Percentiles rank a stretch among this genome's conserved stretches.
These are phyloP conservation scores for Phaffomyces opuntiae DNA, from an alignment of 805 yeast species.

Conservation along the genomic window DNA sequence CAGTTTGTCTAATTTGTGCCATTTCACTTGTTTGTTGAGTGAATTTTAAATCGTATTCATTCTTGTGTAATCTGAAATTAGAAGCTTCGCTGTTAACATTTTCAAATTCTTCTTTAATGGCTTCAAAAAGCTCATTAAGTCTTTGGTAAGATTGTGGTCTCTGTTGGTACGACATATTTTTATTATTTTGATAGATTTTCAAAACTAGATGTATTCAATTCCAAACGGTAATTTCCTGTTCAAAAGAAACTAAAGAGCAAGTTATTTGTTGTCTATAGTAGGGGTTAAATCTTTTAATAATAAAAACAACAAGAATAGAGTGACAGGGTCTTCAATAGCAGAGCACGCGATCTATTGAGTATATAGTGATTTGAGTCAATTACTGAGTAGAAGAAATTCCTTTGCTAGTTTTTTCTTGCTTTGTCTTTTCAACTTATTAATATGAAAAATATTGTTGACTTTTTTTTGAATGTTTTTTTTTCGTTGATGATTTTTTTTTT, in stretches of 20 bases:
- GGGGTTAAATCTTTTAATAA: not conserved
- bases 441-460: not conserved
- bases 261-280: not conserved
- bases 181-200: no score
- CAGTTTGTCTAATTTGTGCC: constrained; percentile 90
- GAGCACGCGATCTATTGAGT: no score
- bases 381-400: no score
- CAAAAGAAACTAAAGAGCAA: not conserved
- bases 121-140: constrained; percentile 79
- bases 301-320: no score
- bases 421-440: not conserved
- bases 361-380: no score
- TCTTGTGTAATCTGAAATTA: constrained; percentile 80
- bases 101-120: constrained; percentile 87
- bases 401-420: not conserved
- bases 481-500: constrained; percentile 3
- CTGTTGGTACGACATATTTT: constrained; percentile 22
- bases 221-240: no score
- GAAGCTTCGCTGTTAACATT: constrained; percentile 80
- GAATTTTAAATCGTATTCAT: constrained; percentile 84
- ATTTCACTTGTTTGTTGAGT: constrained; percentile 89
- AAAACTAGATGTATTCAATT: no score
- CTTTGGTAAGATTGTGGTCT: constrained; percentile 28
- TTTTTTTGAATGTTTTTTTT: constrained; percentile 1
- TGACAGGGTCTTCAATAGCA: no score